Conservation (phyloP, 441 rosid genomes). For the Dalechampia spathulata region DNA sequence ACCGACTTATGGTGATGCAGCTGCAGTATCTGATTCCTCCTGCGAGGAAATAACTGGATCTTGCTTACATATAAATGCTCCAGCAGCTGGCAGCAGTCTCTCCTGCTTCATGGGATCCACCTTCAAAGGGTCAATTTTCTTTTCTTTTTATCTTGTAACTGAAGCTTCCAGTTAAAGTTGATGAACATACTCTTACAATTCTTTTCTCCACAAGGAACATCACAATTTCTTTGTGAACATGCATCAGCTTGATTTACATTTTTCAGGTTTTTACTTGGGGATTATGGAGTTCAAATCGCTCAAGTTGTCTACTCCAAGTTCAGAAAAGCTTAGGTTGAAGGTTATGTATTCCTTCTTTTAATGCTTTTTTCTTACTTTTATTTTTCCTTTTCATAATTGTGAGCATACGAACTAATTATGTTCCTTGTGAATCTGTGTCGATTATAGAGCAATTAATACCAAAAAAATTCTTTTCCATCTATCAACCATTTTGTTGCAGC, state of each 20-base stretch:
- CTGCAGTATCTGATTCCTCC: conserved; percentile 3
- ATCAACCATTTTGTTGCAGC: not conserved
- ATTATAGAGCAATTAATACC: not conserved
- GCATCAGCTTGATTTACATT: conserved; percentile 12
- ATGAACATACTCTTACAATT: not conserved
- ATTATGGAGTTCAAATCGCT: conserved; percentile 21
- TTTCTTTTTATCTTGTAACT: not conserved
- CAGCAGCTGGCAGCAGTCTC: conserved; percentile 17
- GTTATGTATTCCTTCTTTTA: conserved; percentile 22
- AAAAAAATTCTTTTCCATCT: not conserved
- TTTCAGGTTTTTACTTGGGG: conserved; percentile 33
- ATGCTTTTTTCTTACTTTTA: not conserved
- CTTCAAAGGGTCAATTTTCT: conserved; percentile 22
- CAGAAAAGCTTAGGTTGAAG: conserved; percentile 39
- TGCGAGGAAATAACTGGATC: not conserved
- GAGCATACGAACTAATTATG: not conserved
- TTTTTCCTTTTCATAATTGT: not conserved
- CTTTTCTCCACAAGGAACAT: not conserved
- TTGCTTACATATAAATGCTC: conserved; percentile 21
- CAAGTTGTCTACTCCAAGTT: conserved; percentile 24
- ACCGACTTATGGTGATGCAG: not conserved
- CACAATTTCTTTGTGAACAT: not conserved
- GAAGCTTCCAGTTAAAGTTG: not conserved
- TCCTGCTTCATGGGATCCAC: conserved; percentile 25
- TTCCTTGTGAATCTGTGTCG: not conserved